Evolutionary conservation across 352 stramenopile species (phyloP).

Genomic region (Globisporangium polare): DNA sequence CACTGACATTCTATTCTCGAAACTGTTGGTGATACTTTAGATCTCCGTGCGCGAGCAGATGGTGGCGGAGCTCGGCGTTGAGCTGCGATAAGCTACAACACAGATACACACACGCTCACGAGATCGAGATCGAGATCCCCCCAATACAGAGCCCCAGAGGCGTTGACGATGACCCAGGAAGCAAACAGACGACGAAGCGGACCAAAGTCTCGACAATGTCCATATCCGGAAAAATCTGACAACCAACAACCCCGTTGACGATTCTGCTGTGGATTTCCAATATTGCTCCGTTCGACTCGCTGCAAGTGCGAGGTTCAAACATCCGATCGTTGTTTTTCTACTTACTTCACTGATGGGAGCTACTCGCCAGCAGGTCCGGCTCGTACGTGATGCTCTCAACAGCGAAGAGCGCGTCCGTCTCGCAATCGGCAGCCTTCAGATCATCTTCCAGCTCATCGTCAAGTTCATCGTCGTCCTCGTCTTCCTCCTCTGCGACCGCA

Average conservation of each 20-base stretch:
- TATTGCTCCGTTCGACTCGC: too few relatives aligned
- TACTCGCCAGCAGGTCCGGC: background rate
- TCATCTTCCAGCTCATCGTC: too few relatives aligned
- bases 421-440: conserved; percentile 4
- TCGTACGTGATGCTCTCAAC: conserved; percentile 8
- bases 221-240: background rate
- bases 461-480: conserved; percentile 22
- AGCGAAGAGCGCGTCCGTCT: conserved; percentile 5
- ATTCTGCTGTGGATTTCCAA: background rate
- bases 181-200: background rate
- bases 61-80: conserved; percentile 76
- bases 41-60: conserved; percentile 73
- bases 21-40: conserved; percentile 17
- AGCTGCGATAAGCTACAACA: conserved; percentile 88
- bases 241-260: background rate
- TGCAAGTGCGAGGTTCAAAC: background rate
- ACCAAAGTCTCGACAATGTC: background rate
- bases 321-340: too few relatives aligned
- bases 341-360: too few relatives aligned
- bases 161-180: background rate
- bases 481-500: conserved; percentile 23
- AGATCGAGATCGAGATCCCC: background rate
- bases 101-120: background rate
- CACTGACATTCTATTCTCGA: background rate
- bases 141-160: too few relatives aligned